Percentiles rank a stretch among this genome's conserved stretches.
phyloP scores from a whole-genome alignment of 2,329 filamentous ascomycete genomes.

The Fusarium sterilihyphosum region DNA sequence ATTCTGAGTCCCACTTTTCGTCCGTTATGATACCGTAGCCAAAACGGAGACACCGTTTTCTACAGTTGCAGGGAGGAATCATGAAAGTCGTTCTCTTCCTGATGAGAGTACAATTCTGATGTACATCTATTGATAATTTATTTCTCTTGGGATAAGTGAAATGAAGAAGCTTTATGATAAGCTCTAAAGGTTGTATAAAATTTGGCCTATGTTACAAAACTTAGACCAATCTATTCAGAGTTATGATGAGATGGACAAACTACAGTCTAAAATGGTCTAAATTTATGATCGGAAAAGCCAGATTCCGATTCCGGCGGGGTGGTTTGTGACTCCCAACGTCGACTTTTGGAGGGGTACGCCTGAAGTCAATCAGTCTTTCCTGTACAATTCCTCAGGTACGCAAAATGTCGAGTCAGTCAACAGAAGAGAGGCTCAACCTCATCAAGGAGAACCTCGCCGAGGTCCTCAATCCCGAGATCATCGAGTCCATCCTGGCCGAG shows the following conservation, averaged over 20 bases:
- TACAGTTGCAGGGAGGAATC: too few relatives aligned
- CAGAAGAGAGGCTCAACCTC: conserved; percentile 72
- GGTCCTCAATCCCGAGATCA: conserved; percentile 84
- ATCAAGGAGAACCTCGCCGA: conserved; percentile 86
- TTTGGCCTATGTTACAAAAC: not conserved
- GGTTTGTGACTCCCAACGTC: not conserved
- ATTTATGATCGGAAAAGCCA: conserved; percentile 1
- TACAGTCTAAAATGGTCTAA: not conserved
- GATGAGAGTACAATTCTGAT: too few relatives aligned
- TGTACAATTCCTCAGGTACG: not conserved
- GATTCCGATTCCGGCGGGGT: conserved; percentile 7
- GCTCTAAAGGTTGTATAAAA: not conserved
- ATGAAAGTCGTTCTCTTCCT: not conserved
- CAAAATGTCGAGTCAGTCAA: conserved; percentile 19
- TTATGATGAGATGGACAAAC: not conserved
- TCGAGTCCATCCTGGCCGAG: conserved; percentile 76
- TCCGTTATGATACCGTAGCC: not conserved
- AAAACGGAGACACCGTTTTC: not conserved
- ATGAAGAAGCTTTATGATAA: not conserved
- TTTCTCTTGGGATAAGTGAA: too few relatives aligned
- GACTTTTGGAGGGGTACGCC: conserved; percentile 15
- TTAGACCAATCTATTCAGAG: not conserved
- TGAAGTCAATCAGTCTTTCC: not conserved
- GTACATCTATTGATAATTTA: too few relatives aligned
- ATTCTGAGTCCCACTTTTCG: accelerated